Evolutionary conservation across 768 basidiomycete species (phyloP).

Genomic region (Lentinula edodes): DNA sequence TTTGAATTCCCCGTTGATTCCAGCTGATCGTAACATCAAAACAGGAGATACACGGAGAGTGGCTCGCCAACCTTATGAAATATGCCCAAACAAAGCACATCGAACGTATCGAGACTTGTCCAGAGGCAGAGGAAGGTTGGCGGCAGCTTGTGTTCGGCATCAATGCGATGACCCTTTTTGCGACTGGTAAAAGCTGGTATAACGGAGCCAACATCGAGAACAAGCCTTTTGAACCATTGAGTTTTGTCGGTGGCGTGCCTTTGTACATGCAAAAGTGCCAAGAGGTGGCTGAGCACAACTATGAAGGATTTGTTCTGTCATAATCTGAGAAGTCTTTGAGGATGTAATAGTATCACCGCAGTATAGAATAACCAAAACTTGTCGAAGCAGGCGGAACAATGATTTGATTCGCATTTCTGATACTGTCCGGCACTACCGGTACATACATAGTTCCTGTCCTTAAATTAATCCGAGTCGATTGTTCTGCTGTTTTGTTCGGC

Average conservation of each 20-base stretch:
- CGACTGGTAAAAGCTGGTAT: conserved; percentile 10
- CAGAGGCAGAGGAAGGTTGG: conserved; percentile 11
- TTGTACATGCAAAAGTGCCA: conserved; percentile 4
- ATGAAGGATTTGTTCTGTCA: conserved; percentile 9
- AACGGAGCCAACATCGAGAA: conserved; percentile 11
- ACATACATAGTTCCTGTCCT: too few relatives aligned
- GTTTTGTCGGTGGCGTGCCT: conserved; percentile 9
- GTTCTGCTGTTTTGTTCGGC: too few relatives aligned
- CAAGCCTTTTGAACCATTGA: conserved; percentile 10
- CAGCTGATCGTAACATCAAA: not conserved
- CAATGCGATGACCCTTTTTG: not conserved
- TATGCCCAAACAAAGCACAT: conserved; percentile 9
- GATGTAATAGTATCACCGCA: too few relatives aligned
- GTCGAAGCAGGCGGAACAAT: too few relatives aligned
- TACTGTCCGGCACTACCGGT: too few relatives aligned
- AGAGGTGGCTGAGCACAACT: conserved; percentile 9
- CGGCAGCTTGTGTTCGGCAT: conserved; percentile 2
- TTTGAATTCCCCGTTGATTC: not conserved
- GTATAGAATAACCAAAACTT: too few relatives aligned
- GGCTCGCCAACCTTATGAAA: conserved; percentile 10
- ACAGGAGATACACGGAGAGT: conserved; percentile 15
- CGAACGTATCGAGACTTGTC: conserved; percentile 10
- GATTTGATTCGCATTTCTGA: too few relatives aligned
- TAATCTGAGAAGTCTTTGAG: not conserved
- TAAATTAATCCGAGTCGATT: too few relatives aligned